A percentile compares a stretch with the other conserved stretches of the same genome.
These are phyloP conservation scores for Sambucus nigra DNA, from an alignment of 129 eudicot species.

Conservation along the genomic window DNA sequence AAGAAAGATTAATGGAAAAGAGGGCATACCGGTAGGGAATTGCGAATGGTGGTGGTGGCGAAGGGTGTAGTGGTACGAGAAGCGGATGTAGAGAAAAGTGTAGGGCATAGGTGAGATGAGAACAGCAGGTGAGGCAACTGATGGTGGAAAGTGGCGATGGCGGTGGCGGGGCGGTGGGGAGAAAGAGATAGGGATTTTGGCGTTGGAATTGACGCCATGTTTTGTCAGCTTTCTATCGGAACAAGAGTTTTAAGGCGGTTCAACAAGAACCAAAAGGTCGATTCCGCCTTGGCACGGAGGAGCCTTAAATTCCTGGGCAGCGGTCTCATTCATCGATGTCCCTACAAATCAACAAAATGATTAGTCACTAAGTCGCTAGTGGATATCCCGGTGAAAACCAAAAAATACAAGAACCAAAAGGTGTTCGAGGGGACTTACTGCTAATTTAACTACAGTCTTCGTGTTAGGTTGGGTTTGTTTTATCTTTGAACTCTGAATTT, in stretches of 20 bases:
- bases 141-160: slow-evolving; percentile 5
- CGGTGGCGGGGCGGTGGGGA: slow-evolving; percentile 7
- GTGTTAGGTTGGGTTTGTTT: too few species aligned
- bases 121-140: slow-evolving; percentile 11
- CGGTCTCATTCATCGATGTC: too few species aligned
- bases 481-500: too few species aligned
- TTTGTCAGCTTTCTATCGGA: not conserved
- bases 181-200: slow-evolving; percentile 4
- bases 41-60: slow-evolving; percentile 9
- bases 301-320: too few species aligned
- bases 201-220: slow-evolving; percentile 11
- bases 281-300: too few species aligned
- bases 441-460: too few species aligned
- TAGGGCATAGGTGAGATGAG: not conserved
- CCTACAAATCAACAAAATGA: too few species aligned
- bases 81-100: not conserved
- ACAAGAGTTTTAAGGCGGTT: not conserved
- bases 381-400: too few species aligned
- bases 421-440: too few species aligned
- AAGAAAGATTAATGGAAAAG: slow-evolving; percentile 4
- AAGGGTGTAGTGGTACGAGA: not conserved
- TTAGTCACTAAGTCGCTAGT: too few species aligned
- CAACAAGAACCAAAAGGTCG: too few species aligned
- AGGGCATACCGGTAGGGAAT: slow-evolving; percentile 12
- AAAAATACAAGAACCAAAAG: too few species aligned